Evolutionary conservation across 1,139 yeast species (phyloP).

Genomic region (Debaryomyces sp.): DNA sequence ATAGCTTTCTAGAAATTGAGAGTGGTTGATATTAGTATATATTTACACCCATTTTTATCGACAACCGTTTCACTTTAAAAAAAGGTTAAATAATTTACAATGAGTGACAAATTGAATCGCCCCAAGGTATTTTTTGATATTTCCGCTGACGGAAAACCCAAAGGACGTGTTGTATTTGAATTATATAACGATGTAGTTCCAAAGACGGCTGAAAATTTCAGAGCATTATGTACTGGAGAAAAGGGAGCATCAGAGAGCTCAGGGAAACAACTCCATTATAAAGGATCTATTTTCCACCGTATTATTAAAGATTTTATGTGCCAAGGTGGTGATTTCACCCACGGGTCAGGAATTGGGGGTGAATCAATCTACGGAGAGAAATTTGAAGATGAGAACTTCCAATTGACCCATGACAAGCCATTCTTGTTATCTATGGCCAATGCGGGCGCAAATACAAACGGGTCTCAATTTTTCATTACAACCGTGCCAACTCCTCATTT

Average conservation of each 20-base stretch:
- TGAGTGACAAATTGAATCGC: conserved; percentile 11
- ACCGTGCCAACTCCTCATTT: conserved; percentile 83
- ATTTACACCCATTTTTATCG: neutral
- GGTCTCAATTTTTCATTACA: conserved; percentile 92
- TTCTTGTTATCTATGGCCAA: conserved; percentile 95
- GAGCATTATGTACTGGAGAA: conserved; percentile 89
- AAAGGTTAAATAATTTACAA: neutral
- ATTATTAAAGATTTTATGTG: conserved; percentile 91
- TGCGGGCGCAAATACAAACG: conserved; percentile 94
- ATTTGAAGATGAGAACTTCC: conserved; percentile 91
- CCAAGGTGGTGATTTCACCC: conserved; percentile 97
- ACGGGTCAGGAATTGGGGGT: conserved; percentile 90
- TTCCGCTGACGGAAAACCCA: conserved; percentile 61
- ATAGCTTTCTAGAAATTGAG: conserved; percentile 6
- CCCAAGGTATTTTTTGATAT: conserved; percentile 76
- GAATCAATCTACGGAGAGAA: conserved; percentile 94
- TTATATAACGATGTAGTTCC: conserved; percentile 83
- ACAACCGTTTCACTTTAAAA: neutral
- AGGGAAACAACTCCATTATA: conserved; percentile 71
- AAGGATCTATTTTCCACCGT: conserved; percentile 86
- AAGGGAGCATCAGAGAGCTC: conserved; percentile 62
- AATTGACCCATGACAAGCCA: conserved; percentile 75
- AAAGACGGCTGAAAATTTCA: conserved; percentile 90
- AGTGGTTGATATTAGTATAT: conserved; percentile 1
- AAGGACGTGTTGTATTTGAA: conserved; percentile 78